Evolutionary conservation across 352 stramenopile genomes (phyloP).

Genomic region (Phytophthora foliorum): DNA sequence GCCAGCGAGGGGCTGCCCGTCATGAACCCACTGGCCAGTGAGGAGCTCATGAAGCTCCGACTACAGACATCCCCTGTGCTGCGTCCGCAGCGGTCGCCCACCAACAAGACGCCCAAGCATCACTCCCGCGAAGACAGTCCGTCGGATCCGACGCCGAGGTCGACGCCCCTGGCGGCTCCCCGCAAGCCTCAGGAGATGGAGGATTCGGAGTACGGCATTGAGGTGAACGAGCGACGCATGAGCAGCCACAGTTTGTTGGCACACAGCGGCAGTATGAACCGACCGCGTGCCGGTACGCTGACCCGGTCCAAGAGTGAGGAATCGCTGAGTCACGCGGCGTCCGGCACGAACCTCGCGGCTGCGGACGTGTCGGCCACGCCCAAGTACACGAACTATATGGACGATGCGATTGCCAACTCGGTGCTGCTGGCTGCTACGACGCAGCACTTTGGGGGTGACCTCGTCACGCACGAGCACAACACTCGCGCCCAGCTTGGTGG

Average conservation of each 20-base stretch:
- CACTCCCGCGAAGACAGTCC: slow-evolving; percentile 31
- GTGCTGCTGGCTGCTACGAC: slow-evolving; percentile 83
- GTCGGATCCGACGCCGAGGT: slow-evolving; percentile 30
- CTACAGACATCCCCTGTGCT: slow-evolving; percentile 57
- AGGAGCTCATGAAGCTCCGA: slow-evolving; percentile 73
- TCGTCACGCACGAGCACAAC: slow-evolving; percentile 85
- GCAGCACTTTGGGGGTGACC: slow-evolving; percentile 87
- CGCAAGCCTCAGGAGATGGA: slow-evolving; percentile 66
- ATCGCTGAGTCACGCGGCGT: slow-evolving; percentile 46
- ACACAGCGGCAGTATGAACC: slow-evolving; percentile 26
- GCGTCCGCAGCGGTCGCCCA: slow-evolving; percentile 40
- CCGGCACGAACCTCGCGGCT: slow-evolving; percentile 17
- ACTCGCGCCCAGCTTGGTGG: slow-evolving; percentile 73
- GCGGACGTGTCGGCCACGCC: slow-evolving; percentile 44
- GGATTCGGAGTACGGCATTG: slow-evolving; percentile 77
- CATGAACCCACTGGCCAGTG: slow-evolving; percentile 77
- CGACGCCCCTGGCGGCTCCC: slow-evolving; percentile 43
- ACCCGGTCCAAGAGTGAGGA: slow-evolving; percentile 82
- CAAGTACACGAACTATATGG: slow-evolving; percentile 82
- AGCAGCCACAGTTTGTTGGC: slow-evolving; percentile 42
- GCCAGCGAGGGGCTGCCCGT: slow-evolving; percentile 54
- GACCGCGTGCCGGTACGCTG: slow-evolving; percentile 64
- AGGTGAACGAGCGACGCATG: slow-evolving; percentile 51
- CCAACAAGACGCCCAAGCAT: slow-evolving; percentile 1
- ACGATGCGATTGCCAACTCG: slow-evolving; percentile 72